Base-by-base conservation (phyloP, 2,329 filamentous ascomycete species). In the Trematosphaeria pertusa region DNA sequence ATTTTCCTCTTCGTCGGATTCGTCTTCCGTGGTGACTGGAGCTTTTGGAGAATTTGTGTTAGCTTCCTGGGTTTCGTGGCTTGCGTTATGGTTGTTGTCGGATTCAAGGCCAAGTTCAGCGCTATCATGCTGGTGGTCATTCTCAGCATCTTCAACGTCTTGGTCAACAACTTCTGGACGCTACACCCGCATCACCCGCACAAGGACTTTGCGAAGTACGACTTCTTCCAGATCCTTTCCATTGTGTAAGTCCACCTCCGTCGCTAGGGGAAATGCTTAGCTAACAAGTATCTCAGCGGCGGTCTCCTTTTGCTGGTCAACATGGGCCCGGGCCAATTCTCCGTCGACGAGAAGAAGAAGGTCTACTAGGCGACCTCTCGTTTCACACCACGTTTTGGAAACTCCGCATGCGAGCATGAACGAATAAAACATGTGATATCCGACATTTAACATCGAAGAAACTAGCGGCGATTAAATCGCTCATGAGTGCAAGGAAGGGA, bases 81-180 rank as follows among this genome's bases (percentile, higher is more conserved):
- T 52, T 97, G 92, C 68, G 83, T 99, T 66, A 99, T 99, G 94
- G 94, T 99, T 52, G 90, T 97, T 42, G 94, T 99, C 57, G 94
- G 94, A 34, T 99, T 99, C 86, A 99, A 99, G 86, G 93, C 94
- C 69, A 99, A 99, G 85, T 96, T 91, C 81, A 97, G 92, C 74
- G 94, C 94, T 32, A 92, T 94, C 43, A 88, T 99, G 64, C 80
- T 99, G 61, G 94, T 99, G 21, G 84, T 99, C 49, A 91, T 99
- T 65, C 80, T 99, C 67, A 97, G 92, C 77, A 79, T 97, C 56
- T 99, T 99, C 82, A 99, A 99, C 75, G 75, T 99, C 35, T 75
- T 97, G 57, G 94, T 97, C 65, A 99, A 99, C 86, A 99, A 97
- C 84, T 99, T 97, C 82, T 99, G 94, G 94, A 97, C 92, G 89